Conservation (phyloP, 805 yeast genomes). For the Metschnikowia chrysomelidarum region DNA sequence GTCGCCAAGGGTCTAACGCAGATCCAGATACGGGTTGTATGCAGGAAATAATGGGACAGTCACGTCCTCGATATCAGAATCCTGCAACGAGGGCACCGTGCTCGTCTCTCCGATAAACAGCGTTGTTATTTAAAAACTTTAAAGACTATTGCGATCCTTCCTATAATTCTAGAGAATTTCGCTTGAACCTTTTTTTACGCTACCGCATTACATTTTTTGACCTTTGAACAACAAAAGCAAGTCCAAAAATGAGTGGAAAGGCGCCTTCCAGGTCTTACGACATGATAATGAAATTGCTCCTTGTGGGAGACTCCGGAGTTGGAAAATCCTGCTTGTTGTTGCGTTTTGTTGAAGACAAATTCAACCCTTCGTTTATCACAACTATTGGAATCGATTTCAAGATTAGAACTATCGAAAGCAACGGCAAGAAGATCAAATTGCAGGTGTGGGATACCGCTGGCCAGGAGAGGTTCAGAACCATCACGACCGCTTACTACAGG, state of each 20-base stretch:
- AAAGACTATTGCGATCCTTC: too few relatives aligned
- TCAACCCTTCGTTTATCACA: conserved; percentile 94
- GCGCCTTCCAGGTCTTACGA: conserved; percentile 76
- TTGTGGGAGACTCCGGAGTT: conserved; percentile 91
- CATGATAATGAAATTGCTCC: conserved; percentile 84
- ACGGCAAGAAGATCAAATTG: conserved; percentile 88
- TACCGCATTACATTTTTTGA: too few relatives aligned
- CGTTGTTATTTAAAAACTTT: too few relatives aligned
- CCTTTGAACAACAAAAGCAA: conserved; percentile 4
- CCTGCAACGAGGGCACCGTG: conserved; percentile 6
- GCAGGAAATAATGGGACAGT: conserved; percentile 14
- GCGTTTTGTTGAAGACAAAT: conserved; percentile 94
- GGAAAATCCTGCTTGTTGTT: conserved; percentile 88
- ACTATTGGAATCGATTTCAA: conserved; percentile 98
- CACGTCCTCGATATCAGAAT: conserved; percentile 14
- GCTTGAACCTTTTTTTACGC: too few relatives aligned
- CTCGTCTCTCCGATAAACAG: too few relatives aligned
- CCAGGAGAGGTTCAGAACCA: conserved; percentile 93
- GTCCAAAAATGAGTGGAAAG: conserved; percentile 51
- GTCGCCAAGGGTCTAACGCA: background rate
- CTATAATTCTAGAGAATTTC: too few relatives aligned
- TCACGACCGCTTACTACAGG: conserved; percentile 88
- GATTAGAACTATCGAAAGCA: conserved; percentile 91
- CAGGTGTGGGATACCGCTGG: conserved; percentile 99
- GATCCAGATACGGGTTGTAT: conserved; percentile 3